Percentiles rank a stretch among this genome's conserved stretches.
phyloP scores from a whole-genome alignment of 768 basidiomycete genomes.

The Lactifluus piperatus region DNA sequence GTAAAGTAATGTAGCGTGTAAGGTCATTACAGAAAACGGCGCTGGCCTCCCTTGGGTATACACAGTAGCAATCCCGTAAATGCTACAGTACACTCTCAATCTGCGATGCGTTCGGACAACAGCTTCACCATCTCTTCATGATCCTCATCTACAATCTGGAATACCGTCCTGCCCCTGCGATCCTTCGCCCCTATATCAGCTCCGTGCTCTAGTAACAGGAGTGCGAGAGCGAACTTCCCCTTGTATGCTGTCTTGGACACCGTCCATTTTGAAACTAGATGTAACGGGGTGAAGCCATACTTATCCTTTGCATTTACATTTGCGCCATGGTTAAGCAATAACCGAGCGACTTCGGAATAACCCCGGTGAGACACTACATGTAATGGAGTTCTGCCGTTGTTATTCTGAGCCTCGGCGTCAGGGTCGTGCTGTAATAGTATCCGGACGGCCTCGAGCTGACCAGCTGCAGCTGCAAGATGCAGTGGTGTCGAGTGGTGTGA shows the following conservation, averaged over 20 bases:
- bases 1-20: not conserved
- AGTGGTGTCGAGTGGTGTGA: not conserved
- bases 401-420: conserved; percentile 21
- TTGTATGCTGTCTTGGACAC: fast-evolving
- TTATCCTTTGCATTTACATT: not conserved
- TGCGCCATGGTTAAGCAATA: not conserved
- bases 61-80: not conserved
- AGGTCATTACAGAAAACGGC: not conserved
- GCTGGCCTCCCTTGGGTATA: not conserved
- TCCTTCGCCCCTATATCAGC: not conserved
- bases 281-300: not conserved
- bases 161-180: not conserved
- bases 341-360: not conserved
- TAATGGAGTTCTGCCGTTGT: not conserved
- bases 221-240: not conserved
- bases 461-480: not conserved
- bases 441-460: not conserved
- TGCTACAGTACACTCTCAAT: not conserved
- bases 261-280: not conserved
- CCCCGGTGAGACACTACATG: not conserved
- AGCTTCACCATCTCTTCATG: not conserved
- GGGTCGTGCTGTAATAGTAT: not conserved
- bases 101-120: not conserved
- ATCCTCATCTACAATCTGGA: not conserved
- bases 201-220: not conserved